phyloP scores from a whole-genome alignment of 495 filamentous ascomycete genomes.

The Bathelium albidoporum region DNA sequence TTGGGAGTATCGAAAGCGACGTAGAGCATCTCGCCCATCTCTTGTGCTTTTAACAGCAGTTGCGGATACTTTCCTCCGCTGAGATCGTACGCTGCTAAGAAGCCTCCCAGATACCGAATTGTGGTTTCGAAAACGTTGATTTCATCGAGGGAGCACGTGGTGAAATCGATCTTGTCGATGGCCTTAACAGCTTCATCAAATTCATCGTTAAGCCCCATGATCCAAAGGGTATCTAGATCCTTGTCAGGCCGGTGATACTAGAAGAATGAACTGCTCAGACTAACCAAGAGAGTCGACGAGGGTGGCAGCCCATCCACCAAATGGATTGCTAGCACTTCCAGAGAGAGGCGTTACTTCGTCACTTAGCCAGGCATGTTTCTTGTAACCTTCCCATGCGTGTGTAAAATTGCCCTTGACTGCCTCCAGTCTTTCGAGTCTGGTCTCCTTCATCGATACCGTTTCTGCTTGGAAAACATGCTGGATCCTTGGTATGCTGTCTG shows the following conservation, averaged over 20 bases:
- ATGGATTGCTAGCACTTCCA: slow-evolving; percentile 35
- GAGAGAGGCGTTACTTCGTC: slow-evolving; percentile 67
- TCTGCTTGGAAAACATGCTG: slow-evolving; percentile 37
- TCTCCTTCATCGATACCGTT: slow-evolving; percentile 23
- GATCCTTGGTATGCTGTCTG: slow-evolving; percentile 13
- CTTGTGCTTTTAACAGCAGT: slow-evolving; percentile 31
- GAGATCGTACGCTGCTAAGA: slow-evolving; percentile 41
- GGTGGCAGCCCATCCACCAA: slow-evolving; percentile 33
- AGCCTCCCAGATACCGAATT: slow-evolving; percentile 40
- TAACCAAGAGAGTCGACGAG: slow-evolving; percentile 28
- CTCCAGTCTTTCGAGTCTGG: slow-evolving; percentile 36
- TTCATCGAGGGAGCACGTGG: slow-evolving; percentile 13
- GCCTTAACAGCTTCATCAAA: slow-evolving; percentile 25
- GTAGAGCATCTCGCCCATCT: slow-evolving; percentile 36
- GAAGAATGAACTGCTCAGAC: not conserved
- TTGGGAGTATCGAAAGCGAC: slow-evolving; percentile 36
- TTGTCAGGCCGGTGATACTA: not conserved
- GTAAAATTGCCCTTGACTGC: slow-evolving; percentile 61
- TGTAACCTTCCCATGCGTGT: slow-evolving; percentile 69
- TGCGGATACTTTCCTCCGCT: slow-evolving; percentile 28
- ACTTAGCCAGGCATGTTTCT: slow-evolving; percentile 61
- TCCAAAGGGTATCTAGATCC: slow-evolving; percentile 25
- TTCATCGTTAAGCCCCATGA: slow-evolving; percentile 28
- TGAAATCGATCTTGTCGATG: slow-evolving; percentile 27
- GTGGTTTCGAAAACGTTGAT: slow-evolving; percentile 41